Evolutionary conservation across 345 rosid genomes (phyloP).

Genomic region (Brassica nigra): DNA sequence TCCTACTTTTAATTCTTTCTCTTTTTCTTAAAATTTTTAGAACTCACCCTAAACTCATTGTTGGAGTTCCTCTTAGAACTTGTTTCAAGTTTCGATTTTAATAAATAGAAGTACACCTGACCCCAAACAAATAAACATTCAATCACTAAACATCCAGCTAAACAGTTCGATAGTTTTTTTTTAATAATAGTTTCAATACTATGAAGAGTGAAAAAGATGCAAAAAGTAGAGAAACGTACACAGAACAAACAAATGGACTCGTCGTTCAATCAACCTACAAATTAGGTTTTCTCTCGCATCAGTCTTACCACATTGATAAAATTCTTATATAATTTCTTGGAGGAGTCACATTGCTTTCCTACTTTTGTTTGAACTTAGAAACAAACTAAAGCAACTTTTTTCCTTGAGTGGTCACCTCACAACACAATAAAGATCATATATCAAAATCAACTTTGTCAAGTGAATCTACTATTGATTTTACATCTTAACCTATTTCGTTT

Average conservation of each 20-base stretch:
- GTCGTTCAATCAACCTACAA: conserved; percentile 26
- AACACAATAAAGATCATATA: conserved; percentile 24
- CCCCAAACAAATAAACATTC: not conserved
- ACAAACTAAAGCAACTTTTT: conserved; percentile 14
- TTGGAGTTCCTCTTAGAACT: no score
- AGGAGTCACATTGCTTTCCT: conserved; percentile 34
- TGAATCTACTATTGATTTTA: conserved; percentile 16
- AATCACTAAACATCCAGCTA: not conserved
- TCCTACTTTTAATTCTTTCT: no score
- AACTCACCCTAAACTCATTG: no score
- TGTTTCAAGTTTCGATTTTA: not conserved
- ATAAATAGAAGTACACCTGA: not conserved
- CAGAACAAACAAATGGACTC: conserved; percentile 29
- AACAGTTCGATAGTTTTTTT: not conserved
- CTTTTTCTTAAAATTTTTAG: no score
- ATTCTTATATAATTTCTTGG: not conserved
- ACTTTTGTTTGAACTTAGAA: conserved; percentile 33
- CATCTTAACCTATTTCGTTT: conserved; percentile 17
- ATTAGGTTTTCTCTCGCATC: conserved; percentile 37
- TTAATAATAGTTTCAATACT: not conserved
- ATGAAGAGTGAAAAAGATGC: not conserved
- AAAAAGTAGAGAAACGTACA: conserved; percentile 10
- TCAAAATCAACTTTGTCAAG: conserved; percentile 26
- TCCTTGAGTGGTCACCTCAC: conserved; percentile 34
- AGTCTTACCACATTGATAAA: conserved; percentile 28